Evolutionary conservation across 306 rosid genomes (phyloP).

Genomic region (Hippophae tibetana): DNA sequence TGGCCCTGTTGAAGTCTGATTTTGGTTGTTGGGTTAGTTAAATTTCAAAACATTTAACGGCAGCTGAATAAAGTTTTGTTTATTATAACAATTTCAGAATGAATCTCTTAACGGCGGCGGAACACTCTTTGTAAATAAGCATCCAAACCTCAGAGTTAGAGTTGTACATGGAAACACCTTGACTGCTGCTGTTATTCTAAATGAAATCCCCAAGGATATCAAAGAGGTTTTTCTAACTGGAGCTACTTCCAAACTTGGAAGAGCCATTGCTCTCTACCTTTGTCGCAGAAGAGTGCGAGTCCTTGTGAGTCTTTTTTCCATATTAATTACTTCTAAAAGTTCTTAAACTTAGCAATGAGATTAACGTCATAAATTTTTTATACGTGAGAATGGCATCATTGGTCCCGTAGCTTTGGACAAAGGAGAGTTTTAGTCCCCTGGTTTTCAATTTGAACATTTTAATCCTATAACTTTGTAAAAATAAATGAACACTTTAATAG

Average conservation of each 20-base stretch:
- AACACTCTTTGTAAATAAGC: slow-evolving; percentile 89
- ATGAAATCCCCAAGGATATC: slow-evolving; percentile 65
- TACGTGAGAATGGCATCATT: not conserved
- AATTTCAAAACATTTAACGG: slow-evolving; percentile 2
- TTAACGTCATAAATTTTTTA: not conserved
- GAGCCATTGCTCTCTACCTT: slow-evolving; percentile 95
- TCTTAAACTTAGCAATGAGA: not conserved
- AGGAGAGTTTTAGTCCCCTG: no score
- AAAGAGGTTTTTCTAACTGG: slow-evolving; percentile 78
- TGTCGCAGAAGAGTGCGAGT: slow-evolving; percentile 76
- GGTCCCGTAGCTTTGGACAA: no score
- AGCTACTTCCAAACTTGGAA: slow-evolving; percentile 96
- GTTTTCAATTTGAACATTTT: no score
- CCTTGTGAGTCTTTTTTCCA: slow-evolving; percentile 40
- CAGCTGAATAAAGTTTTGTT: not conserved
- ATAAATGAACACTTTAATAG: no score
- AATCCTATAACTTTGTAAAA: no score
- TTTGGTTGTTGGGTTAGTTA: slow-evolving; percentile 27
- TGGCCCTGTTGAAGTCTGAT: slow-evolving; percentile 17
- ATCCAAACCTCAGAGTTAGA: slow-evolving; percentile 73
- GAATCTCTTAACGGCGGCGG: slow-evolving; percentile 93
- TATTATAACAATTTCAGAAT: slow-evolving; percentile 33
- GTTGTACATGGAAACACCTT: slow-evolving; percentile 97
- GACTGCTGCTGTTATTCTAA: slow-evolving; percentile 90
- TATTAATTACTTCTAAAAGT: not conserved